Conservation (phyloP, 345 rosid genomes). For the Eucalyptus tenuipes region DNA sequence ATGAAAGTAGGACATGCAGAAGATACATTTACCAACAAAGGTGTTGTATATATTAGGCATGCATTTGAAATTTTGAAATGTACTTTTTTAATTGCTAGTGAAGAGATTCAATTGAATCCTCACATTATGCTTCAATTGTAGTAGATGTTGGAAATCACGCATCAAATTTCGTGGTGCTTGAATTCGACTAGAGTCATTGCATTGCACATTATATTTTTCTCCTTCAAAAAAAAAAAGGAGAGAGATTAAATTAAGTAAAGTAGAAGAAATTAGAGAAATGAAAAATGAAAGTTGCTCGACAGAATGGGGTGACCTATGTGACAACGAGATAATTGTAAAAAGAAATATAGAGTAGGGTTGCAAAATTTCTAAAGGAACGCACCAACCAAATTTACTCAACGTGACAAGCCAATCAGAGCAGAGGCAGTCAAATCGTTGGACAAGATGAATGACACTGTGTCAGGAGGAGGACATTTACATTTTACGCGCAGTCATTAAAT, state of each 20-base stretch:
- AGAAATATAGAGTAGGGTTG: neutral
- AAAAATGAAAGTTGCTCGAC: neutral
- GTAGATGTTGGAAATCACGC: too few relatives aligned
- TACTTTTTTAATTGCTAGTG: neutral
- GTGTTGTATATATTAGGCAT: neutral
- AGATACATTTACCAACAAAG: neutral
- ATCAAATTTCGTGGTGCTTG: too few relatives aligned
- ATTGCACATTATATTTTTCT: neutral
- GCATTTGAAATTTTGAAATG: neutral
- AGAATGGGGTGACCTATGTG: neutral
- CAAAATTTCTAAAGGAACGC: neutral
- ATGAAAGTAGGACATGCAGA: neutral
- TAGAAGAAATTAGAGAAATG: neutral
- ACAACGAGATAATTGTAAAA: neutral
- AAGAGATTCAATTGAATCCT: neutral
- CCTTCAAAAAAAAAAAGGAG: rapidly evolving
- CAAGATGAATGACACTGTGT: neutral
- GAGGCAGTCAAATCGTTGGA: neutral
- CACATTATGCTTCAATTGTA: neutral
- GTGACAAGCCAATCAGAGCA: neutral
- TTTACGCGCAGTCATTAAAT: neutral
- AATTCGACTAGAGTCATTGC: rapidly evolving
- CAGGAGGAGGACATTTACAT: neutral
- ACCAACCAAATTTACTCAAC: neutral
- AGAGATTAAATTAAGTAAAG: neutral